Conservation (phyloP, 192 early-diverging fungal species). For the Umbelopsis isabellina region DNA sequence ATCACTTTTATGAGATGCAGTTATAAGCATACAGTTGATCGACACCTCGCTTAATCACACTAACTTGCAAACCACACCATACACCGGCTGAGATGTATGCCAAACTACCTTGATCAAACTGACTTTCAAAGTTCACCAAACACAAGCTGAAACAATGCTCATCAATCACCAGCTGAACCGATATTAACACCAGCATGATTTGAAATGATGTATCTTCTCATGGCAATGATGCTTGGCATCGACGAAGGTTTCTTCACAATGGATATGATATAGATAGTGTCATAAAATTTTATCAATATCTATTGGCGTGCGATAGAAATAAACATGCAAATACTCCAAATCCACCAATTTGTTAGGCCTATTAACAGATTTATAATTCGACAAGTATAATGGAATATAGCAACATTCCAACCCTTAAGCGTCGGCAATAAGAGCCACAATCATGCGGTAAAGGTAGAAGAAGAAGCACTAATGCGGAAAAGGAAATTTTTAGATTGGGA, state of each 20-base stretch:
- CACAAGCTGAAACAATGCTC: too few relatives aligned
- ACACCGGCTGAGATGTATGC: too few relatives aligned
- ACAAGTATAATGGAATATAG: constrained; percentile 5
- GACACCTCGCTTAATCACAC: too few relatives aligned
- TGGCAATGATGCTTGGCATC: background rate
- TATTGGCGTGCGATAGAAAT: background rate
- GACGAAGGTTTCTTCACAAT: background rate
- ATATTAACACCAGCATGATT: too few relatives aligned
- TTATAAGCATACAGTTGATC: too few relatives aligned
- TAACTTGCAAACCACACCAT: too few relatives aligned
- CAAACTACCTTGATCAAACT: too few relatives aligned
- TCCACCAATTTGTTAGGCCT: background rate
- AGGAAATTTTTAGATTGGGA: background rate
- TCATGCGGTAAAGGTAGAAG: constrained; percentile 81
- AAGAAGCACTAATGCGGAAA: constrained; percentile 68
- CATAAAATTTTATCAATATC: constrained; percentile 18
- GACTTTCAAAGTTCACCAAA: too few relatives aligned
- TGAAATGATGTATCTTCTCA: background rate
- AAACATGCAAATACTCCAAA: background rate
- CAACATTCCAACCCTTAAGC: constrained; percentile 24
- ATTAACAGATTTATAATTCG: background rate
- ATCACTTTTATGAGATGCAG: too few relatives aligned
- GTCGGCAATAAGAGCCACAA: constrained; percentile 48
- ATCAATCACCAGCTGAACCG: too few relatives aligned
- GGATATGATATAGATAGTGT: constrained; percentile 1